Base-by-base conservation (phyloP, 306 rosid genomes). In the Pyrus pyrifolia region DNA sequence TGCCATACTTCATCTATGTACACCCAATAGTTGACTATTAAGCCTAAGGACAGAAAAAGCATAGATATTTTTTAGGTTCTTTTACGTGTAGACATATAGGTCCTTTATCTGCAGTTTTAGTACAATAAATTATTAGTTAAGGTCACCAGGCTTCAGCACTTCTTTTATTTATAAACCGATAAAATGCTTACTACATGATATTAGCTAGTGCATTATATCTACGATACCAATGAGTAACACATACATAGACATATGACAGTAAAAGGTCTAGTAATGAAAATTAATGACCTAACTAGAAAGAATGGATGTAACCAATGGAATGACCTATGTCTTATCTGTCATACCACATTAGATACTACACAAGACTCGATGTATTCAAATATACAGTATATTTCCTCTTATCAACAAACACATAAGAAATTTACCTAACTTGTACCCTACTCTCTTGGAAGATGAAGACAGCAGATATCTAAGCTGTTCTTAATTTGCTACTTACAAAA, bases 101-200 rank as follows among this genome's bases (percentile, higher is more conserved):
- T 64, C 49, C 70, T 71, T 77, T 81, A 86, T 86, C 82, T 30
- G 57, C 89, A 84, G 84, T 66, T 40, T 84, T 89, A 91, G 93
- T 78, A 68, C 33, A 83, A 90, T 94, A 87, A 87, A 82, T 44
- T 68, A 63, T 78, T 78, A 87, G 88, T 79, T 63, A 71, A 80
- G 68, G 71, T 57, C 52, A 46, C 52, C 52, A 46, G 52, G 87
- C 80, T 76, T 57, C 65, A 80, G 62, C 66, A 57, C 74, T 76
- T 70, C 55, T 83, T 83, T 76, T 70, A 38, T 27, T 35, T 14
- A 42, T 59, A 42, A 23, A 58, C 23, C 40, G 55, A 58, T 59
- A 45, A 35, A 22, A 58, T 72, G 55, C 76, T 73, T 61, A 38
- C 44, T 59, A 23, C 38, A 35, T 72, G 46, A 73, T 57, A 40